Evolutionary conservation across 345 rosid genomes (phyloP).

Genomic region (Syzygium grande): DNA sequence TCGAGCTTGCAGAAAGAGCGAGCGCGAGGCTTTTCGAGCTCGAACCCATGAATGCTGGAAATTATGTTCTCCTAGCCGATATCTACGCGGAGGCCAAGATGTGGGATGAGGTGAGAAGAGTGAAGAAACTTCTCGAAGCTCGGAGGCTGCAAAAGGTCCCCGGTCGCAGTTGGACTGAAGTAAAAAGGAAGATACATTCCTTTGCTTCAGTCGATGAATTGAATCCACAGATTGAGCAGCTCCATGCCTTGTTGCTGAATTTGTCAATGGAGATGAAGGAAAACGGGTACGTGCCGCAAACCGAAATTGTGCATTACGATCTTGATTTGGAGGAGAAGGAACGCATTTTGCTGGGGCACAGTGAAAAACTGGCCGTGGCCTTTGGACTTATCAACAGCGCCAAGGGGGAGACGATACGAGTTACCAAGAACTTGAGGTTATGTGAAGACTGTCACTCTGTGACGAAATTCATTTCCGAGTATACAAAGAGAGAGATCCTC

Average conservation of each 20-base stretch:
- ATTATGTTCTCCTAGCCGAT: constrained; percentile 72
- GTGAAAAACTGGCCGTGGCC: constrained; percentile 80
- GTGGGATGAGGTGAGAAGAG: constrained; percentile 70
- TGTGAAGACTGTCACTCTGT: constrained; percentile 88
- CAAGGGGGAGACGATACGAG: constrained; percentile 60
- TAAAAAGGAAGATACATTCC: constrained; percentile 48
- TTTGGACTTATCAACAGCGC: constrained; percentile 69
- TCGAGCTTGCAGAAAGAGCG: constrained; percentile 75
- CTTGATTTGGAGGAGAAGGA: constrained; percentile 70
- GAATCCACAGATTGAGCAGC: constrained; percentile 55
- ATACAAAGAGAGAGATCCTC: constrained; percentile 59
- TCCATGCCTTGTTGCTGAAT: constrained; percentile 59
- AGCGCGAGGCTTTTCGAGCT: constrained; percentile 59
- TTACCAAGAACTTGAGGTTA: constrained; percentile 76
- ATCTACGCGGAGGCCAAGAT: constrained; percentile 66
- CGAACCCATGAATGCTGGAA: constrained; percentile 75
- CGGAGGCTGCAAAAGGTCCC: constrained; percentile 57
- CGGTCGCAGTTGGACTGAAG: constrained; percentile 79
- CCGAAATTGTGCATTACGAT: constrained; percentile 77
- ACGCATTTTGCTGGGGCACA: constrained; percentile 72
- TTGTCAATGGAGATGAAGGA: constrained; percentile 76
- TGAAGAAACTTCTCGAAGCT: constrained; percentile 56
- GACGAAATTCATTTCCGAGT: constrained; percentile 74
- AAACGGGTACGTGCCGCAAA: constrained; percentile 70
- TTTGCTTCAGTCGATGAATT: constrained; percentile 64